Evolutionary conservation across 208 protist genomes (phyloP).

Genomic region (Crithidia fasciculata): DNA sequence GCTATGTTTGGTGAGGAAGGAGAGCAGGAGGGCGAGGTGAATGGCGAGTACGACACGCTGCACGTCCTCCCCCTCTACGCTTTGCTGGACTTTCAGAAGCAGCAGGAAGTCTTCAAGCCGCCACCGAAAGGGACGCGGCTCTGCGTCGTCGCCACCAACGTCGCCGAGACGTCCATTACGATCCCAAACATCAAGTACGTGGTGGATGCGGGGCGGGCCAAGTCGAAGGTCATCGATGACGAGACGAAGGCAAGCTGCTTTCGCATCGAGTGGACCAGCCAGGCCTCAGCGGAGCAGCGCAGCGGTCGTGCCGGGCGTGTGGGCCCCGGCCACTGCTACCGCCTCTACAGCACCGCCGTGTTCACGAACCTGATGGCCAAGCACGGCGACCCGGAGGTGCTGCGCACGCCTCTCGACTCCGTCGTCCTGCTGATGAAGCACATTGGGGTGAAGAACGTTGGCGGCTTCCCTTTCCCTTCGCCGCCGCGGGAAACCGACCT

Average conservation of each 20-base stretch:
- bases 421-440: constrained; percentile 93
- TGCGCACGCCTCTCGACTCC: constrained; percentile 90
- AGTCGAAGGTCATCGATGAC: constrained; percentile 97
- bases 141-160: constrained; percentile 99
- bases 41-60: constrained; percentile 90
- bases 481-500: constrained; percentile 74
- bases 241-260: constrained; percentile 97
- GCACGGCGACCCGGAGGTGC: constrained; percentile 94
- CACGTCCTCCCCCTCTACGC: constrained; percentile 99
- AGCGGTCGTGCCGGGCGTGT: constrained; percentile 96
- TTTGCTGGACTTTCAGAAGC: constrained; percentile 92
- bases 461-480: constrained; percentile 90
- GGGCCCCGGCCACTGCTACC: constrained; percentile 97
- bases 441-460: constrained; percentile 87
- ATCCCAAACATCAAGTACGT: constrained; percentile 99
- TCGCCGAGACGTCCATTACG: constrained; percentile 99
- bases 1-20: constrained; percentile 14
- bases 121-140: constrained; percentile 91
- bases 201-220: constrained; percentile 97
- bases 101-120: constrained; percentile 94
- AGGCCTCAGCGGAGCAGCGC: constrained; percentile 97
- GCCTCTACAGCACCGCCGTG: constrained; percentile 97
- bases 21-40: constrained; percentile 74
- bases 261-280: constrained; percentile 96
- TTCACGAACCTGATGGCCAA: constrained; percentile 98